These are phyloP conservation scores for Evansstolkia leycettana DNA, from an alignment of 495 filamentous ascomycete genomes.

Conservation along the genomic window DNA sequence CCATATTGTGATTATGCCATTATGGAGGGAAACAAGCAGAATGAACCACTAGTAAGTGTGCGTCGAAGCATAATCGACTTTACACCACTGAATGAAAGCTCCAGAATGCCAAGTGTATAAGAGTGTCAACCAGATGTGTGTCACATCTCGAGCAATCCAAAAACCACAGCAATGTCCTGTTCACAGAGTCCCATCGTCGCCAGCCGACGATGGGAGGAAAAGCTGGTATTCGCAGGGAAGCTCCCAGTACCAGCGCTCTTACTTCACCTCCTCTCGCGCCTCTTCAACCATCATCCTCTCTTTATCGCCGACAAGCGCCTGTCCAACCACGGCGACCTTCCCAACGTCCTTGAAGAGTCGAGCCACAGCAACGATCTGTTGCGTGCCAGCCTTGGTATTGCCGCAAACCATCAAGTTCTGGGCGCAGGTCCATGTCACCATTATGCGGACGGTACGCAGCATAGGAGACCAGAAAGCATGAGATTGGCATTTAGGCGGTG, in stretches of 20 bases:
- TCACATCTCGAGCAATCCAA: too few species aligned
- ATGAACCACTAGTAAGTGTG: too few species aligned
- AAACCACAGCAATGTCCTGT: too few species aligned
- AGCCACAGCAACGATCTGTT: neutral
- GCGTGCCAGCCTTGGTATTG: neutral
- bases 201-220: too few species aligned
- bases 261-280: neutral
- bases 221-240: neutral
- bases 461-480: neutral
- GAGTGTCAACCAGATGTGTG: too few species aligned
- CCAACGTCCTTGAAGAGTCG: neutral
- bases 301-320: neutral
- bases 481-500: neutral
- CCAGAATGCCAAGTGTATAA: too few species aligned
- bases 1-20: too few species aligned
- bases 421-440: neutral
- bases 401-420: neutral
- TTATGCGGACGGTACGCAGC: neutral
- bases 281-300: neutral
- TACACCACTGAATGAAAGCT: too few species aligned
- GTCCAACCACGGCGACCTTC: slow-evolving; percentile 1
- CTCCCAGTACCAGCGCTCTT: slow-evolving; percentile 1
- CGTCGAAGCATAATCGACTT: too few species aligned
- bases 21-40: too few species aligned
- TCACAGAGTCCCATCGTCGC: too few species aligned